Conservation (phyloP, 805 yeast species). For the Ogataea degrootiae region DNA sequence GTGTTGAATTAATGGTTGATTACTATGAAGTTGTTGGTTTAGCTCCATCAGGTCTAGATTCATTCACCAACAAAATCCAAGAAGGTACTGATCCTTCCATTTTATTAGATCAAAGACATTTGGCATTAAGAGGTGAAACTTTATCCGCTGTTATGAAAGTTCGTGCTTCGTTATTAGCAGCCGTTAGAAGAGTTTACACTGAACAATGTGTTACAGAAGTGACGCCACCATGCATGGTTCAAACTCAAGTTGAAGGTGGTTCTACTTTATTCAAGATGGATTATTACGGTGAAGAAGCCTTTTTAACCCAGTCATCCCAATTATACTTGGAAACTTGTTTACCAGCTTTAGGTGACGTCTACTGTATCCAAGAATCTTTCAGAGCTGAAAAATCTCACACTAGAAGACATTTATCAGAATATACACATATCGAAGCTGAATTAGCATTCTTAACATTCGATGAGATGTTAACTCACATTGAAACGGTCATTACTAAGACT, state of each 20-base stretch:
- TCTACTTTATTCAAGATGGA: slow-evolving; percentile 88
- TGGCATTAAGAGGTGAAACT: slow-evolving; percentile 95
- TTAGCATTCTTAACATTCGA: slow-evolving; percentile 84
- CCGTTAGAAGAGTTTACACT: slow-evolving; percentile 70
- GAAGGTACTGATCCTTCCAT: slow-evolving; percentile 93
- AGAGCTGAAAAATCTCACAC: slow-evolving; percentile 99
- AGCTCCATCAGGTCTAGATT: slow-evolving; percentile 95
- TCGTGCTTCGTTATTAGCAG: slow-evolving; percentile 70
- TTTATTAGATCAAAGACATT: slow-evolving; percentile 90
- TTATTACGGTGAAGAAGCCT: slow-evolving; percentile 97
- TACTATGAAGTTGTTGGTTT: slow-evolving; percentile 84
- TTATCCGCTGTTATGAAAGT: slow-evolving; percentile 91
- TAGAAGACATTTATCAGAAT: slow-evolving; percentile 95
- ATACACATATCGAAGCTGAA: slow-evolving; percentile 96
- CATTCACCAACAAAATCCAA: slow-evolving; percentile 90
- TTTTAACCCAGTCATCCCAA: slow-evolving; percentile 94
- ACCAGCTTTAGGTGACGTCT: slow-evolving; percentile 95
- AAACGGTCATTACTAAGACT: slow-evolving; percentile 63
- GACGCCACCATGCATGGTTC: slow-evolving; percentile 99
- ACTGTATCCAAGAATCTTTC: slow-evolving; percentile 96
- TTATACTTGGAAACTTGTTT: slow-evolving; percentile 93
- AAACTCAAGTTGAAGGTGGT: slow-evolving; percentile 99
- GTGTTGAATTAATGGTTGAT: slow-evolving; percentile 89
- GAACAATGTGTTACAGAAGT: slow-evolving; percentile 83
- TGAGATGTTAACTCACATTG: slow-evolving; percentile 81